Conservation (phyloP, 2,329 filamentous ascomycete species). For the Decorospora gaudefroyi region DNA sequence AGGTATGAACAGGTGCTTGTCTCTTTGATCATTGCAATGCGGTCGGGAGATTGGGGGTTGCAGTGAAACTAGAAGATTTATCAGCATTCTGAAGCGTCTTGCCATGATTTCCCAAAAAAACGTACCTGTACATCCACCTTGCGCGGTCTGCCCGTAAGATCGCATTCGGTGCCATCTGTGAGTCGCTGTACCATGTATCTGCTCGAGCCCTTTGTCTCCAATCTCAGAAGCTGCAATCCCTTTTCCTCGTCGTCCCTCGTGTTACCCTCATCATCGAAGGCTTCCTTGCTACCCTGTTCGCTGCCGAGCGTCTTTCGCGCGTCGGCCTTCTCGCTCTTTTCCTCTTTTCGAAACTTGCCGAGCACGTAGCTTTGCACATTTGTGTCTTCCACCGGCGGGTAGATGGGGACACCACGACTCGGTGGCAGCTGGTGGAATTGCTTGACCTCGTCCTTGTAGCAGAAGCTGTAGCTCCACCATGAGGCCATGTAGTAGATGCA, state of each 20-base stretch:
- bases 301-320: constrained; percentile 38
- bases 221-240: constrained; percentile 58
- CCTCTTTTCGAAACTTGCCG: constrained; percentile 59
- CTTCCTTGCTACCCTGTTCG: constrained; percentile 39
- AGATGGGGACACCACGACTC: constrained; percentile 66
- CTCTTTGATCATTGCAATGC: constrained; percentile 92
- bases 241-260: constrained; percentile 30
- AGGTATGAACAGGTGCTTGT: constrained; percentile 88
- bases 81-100: constrained; percentile 16
- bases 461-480: constrained; percentile 97
- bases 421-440: constrained; percentile 86
- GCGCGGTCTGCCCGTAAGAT: constrained; percentile 78
- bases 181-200: constrained; percentile 84
- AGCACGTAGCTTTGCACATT: constrained; percentile 76
- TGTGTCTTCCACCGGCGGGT: constrained; percentile 76
- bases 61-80: constrained; percentile 64
- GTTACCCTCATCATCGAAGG: constrained; percentile 38
- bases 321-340: constrained; percentile 27
- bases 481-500: constrained; percentile 85
- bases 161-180: constrained; percentile 78
- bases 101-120: neutral
- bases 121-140: constrained; percentile 77
- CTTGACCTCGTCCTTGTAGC: constrained; percentile 82
- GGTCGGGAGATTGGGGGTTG: constrained; percentile 73
- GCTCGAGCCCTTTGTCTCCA: constrained; percentile 81